Base-by-base conservation (phyloP, 805 yeast species). In the Yamadazyma sp. region DNA sequence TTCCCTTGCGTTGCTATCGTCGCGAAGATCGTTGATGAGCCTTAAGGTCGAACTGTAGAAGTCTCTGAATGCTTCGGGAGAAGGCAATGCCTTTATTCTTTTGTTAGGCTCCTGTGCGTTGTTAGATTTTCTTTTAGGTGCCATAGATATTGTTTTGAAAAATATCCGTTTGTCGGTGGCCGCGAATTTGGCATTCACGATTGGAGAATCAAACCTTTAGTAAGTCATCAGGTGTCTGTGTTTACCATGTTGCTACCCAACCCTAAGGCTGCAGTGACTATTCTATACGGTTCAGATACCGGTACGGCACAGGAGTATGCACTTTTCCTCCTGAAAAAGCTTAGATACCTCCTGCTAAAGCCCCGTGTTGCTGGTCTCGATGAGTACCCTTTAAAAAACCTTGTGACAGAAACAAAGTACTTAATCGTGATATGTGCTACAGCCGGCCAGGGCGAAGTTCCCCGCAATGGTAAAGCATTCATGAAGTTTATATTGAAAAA, bases 361-460 rank as follows among this genome's bases (percentile, higher is more conserved):
- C 75, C 81, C 11, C 60, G 45, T 1, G 62, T 83, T 3, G 60
- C 70, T 7, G 57, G 83, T 0, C 54, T 87, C 44, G 85, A 84
- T 48, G 81, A 78, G 29, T 78, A 77, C 52, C 76, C 80, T 41
- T 57, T 82, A 29, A 73, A 70, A 47, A 68, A 68, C 38, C 61
- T 86, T 34, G 62, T 76, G 4, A 68, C 77, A 3, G 60, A 64
- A 8, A 71, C 78, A 11, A 51, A 62, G 5, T 59, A 61, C 19
- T 64, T 78, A 36, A 66, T 81, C 15, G 69, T 82, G 0, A 56
- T 91, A 3, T 84, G 95, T 55, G 81, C 96, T 1, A 91, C 99
- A 0, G 84, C 95, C 1, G 98, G 99, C 6, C 97, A 91, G 59
- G 99, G 99, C 18, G 96, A 84, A 44, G 60, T 91, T 22, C 98